Percentiles rank a stretch among this genome's conserved stretches.
phyloP scores from a whole-genome alignment of 805 yeast genomes.

The Lipomyces starkeyi region DNA sequence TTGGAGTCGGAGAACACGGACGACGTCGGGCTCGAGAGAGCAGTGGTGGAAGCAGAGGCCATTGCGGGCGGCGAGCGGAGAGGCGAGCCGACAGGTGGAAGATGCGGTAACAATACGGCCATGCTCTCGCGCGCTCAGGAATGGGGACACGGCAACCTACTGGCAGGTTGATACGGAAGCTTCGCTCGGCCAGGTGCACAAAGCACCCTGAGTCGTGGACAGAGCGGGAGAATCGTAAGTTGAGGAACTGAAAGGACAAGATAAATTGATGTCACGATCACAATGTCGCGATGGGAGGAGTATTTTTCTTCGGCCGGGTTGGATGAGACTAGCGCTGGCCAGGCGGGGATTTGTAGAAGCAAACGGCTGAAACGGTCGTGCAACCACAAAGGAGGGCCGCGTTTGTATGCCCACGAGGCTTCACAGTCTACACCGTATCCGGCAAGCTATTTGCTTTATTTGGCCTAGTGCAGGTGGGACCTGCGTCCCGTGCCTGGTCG shows the following conservation, averaged over 20 bases:
- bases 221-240: not conserved
- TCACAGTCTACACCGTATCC: not conserved
- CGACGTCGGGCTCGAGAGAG: constrained; percentile 26
- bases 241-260: not conserved
- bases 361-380: not conserved
- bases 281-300: not conserved
- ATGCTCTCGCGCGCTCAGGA: not conserved
- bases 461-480: not conserved
- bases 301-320: not conserved
- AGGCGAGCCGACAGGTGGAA: constrained; percentile 5
- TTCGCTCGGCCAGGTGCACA: not conserved
- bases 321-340: no score
- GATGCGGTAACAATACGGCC: constrained; percentile 4
- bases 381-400: not conserved
- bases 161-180: not conserved
- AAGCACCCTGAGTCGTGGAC: not conserved
- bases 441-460: not conserved
- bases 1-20: constrained; percentile 25
- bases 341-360: not conserved
- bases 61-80: constrained; percentile 9
- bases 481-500: not conserved
- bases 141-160: not conserved
- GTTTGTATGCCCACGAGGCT: not conserved
- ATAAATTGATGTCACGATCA: not conserved
- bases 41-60: constrained; percentile 14